Percentiles rank a stretch among this genome's conserved stretches.
phyloP scores from a whole-genome alignment of 768 basidiomycete species.

The Chalciporus sphaerocephalus region DNA sequence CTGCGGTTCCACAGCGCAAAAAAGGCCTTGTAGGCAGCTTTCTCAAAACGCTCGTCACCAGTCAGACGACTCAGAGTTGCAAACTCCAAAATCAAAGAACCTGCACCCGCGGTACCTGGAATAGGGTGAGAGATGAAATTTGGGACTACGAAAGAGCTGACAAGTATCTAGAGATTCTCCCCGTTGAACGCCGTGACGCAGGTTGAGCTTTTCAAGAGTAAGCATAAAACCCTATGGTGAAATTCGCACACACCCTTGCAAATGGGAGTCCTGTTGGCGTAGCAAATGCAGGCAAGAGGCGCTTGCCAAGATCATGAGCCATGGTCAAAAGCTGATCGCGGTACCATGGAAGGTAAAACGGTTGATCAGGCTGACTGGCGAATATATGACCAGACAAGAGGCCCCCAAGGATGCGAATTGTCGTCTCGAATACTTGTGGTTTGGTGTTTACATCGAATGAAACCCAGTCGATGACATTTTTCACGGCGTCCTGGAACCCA shows the following conservation, averaged over 20 bases:
- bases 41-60: slow-evolving; percentile 85
- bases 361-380: slow-evolving; percentile 60
- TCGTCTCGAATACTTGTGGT: slow-evolving; percentile 98
- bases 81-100: slow-evolving; percentile 91
- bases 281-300: slow-evolving; percentile 86
- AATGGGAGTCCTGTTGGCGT: slow-evolving; percentile 91
- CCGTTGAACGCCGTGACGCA: slow-evolving; percentile 68
- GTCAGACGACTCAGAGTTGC: slow-evolving; percentile 89
- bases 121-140: slow-evolving; percentile 5
- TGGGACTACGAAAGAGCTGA: slow-evolving; percentile 37
- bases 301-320: slow-evolving; percentile 81
- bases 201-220: slow-evolving; percentile 57
- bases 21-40: slow-evolving; percentile 83
- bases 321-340: slow-evolving; percentile 70
- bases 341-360: slow-evolving; percentile 83
- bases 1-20: slow-evolving; percentile 92
- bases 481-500: slow-evolving; percentile 83
- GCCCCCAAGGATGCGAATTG: slow-evolving; percentile 90
- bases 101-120: slow-evolving; percentile 86
- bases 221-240: not conserved
- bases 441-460: slow-evolving; percentile 91
- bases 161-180: slow-evolving; percentile 85
- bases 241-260: slow-evolving; percentile 58
- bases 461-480: slow-evolving; percentile 75
- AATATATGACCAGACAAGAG: slow-evolving; percentile 82